Evolutionary conservation across 441 rosid genomes (phyloP).

Genomic region (Biscutella laevigata): DNA sequence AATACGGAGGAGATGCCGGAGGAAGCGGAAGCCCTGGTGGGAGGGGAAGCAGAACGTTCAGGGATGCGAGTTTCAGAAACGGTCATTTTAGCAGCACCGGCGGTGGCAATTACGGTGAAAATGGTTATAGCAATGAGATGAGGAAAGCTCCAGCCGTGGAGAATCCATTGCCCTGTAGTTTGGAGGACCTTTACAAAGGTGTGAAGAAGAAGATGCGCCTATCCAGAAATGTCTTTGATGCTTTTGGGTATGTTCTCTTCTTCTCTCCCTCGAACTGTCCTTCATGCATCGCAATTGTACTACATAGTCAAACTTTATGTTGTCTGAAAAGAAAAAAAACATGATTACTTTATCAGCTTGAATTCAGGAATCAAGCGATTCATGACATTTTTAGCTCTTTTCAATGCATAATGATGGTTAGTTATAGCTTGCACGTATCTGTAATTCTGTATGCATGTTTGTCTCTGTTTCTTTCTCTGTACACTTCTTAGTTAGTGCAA

Average conservation of each 20-base stretch:
- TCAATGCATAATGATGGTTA: too few relatives aligned
- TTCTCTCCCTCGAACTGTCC: neutral
- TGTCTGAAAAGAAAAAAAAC: neutral
- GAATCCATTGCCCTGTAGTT: conserved; percentile 52
- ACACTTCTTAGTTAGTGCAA: too few relatives aligned
- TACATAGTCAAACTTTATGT: neutral
- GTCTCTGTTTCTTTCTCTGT: too few relatives aligned
- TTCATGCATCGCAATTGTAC: neutral
- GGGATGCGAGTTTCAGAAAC: too few relatives aligned
- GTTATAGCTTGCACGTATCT: too few relatives aligned
- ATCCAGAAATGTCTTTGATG: conserved; percentile 42
- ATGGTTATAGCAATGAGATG: conserved; percentile 26
- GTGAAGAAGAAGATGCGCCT: conserved; percentile 63
- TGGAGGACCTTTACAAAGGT: conserved; percentile 78
- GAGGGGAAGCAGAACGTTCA: conserved; percentile 30
- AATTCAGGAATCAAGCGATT: conserved; percentile 3
- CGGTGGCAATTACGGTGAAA: neutral
- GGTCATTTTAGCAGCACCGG: conserved; percentile 11
- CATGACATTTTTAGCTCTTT: neutral
- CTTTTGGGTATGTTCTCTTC: conserved; percentile 42
- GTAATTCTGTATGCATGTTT: too few relatives aligned
- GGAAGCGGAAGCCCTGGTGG: conserved; percentile 28
- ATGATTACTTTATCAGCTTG: conserved; percentile 2
- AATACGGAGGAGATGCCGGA: conserved; percentile 24
- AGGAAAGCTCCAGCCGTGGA: conserved; percentile 52